phyloP scores from a whole-genome alignment of 768 basidiomycete genomes.

The Mycena vitilis region DNA sequence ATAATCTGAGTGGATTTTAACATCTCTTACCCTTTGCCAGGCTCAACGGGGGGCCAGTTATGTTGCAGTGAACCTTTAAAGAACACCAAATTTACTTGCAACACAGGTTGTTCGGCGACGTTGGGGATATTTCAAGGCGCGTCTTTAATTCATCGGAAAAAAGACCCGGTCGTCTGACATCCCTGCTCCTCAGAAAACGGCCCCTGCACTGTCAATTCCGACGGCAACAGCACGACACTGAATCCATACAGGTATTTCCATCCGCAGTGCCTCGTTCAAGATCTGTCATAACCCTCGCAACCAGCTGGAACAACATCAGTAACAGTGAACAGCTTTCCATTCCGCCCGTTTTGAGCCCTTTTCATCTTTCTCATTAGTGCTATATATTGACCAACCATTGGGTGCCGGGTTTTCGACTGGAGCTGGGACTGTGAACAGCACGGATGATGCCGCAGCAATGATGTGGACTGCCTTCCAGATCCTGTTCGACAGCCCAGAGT shows the following conservation, averaged over 20 bases:
- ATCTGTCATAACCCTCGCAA: background rate
- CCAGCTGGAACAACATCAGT: slow-evolving; percentile 61
- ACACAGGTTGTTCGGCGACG: slow-evolving; percentile 49
- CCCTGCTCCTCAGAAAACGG: slow-evolving; percentile 50
- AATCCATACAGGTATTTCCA: slow-evolving; percentile 58
- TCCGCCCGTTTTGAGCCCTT: slow-evolving; percentile 42
- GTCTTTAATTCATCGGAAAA: background rate
- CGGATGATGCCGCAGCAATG: slow-evolving; percentile 51
- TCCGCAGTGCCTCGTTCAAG: too few species aligned
- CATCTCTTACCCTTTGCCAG: background rate
- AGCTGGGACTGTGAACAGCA: slow-evolving; percentile 51
- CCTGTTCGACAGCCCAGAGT: slow-evolving; percentile 53
- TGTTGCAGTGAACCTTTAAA: too few species aligned
- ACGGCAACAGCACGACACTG: slow-evolving; percentile 49
- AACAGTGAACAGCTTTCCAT: slow-evolving; percentile 60
- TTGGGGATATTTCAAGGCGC: slow-evolving; percentile 44
- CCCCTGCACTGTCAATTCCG: slow-evolving; percentile 55
- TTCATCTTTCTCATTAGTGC: slow-evolving; percentile 45
- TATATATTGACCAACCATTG: slow-evolving; percentile 63
- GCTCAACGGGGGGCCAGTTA: slow-evolving; percentile 50
- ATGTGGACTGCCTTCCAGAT: slow-evolving; percentile 61
- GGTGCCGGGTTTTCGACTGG: slow-evolving; percentile 61
- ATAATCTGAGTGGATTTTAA: too few species aligned
- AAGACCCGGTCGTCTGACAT: background rate
- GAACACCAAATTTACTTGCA: too few species aligned